Evolutionary conservation across 2,329 filamentous ascomycete genomes (phyloP).

Genomic region (Penicillium nordicum): DNA sequence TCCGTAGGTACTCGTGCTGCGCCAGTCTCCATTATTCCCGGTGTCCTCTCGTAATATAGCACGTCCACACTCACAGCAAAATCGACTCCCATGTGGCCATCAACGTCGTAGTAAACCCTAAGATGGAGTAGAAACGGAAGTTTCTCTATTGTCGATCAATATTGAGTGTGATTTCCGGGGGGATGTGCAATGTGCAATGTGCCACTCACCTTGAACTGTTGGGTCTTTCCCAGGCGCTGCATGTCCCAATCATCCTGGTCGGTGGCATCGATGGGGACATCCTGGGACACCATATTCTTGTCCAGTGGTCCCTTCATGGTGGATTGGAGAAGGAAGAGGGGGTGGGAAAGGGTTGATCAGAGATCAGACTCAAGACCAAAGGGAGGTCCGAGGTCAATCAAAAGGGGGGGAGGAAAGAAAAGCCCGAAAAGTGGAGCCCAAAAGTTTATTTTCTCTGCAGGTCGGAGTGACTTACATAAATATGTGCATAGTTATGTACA

Average conservation of each 20-base stretch:
- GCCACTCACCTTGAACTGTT: conserved; percentile 43
- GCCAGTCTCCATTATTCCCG: conserved; percentile 2
- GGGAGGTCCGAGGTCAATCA: too few relatives aligned
- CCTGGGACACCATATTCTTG: conserved; percentile 18
- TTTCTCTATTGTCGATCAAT: conserved; percentile 33
- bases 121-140: conserved; percentile 40
- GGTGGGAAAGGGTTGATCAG: not conserved
- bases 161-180: not conserved
- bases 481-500: too few relatives aligned
- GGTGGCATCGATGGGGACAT: conserved; percentile 13
- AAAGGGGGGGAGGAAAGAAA: too few relatives aligned
- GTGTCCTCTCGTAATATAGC: not conserved
- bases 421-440: too few relatives aligned
- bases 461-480: too few relatives aligned
- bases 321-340: not conserved
- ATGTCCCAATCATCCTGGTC: conserved; percentile 39
- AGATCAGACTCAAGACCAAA: too few relatives aligned
- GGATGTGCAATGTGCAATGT: not conserved
- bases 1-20: conserved; percentile 28
- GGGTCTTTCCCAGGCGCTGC: conserved; percentile 50
- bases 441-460: too few relatives aligned
- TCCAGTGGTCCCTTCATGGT: not conserved
- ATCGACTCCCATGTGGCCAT: conserved; percentile 44
- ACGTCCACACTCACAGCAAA: conserved; percentile 30
- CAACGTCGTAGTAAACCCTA: conserved; percentile 40